A percentile compares a stretch with the other conserved stretches of the same genome.
Conservation (phyloP, 2,329 filamentous ascomycete species). For the Trichocomaceae sp. region DNA sequence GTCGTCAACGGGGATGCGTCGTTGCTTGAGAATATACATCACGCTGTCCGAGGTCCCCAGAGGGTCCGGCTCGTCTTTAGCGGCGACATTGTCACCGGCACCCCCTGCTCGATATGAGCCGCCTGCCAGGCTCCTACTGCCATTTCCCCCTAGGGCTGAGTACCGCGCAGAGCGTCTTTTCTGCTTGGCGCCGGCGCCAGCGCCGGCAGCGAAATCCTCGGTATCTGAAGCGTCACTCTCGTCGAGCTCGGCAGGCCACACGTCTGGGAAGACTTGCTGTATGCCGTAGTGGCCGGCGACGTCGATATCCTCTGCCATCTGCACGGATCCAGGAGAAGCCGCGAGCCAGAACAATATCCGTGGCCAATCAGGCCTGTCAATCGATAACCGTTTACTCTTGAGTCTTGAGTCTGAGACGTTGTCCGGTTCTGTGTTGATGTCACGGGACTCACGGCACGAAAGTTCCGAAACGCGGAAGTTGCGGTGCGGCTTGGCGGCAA, state of each 20-base stretch:
- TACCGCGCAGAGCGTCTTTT: constrained; percentile 63
- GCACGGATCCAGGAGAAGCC: constrained; percentile 3
- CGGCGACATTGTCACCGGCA: constrained; percentile 69
- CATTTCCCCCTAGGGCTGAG: constrained; percentile 71
- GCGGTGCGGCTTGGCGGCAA: constrained; percentile 9
- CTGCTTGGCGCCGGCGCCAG: constrained; percentile 19
- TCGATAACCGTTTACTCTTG: no score
- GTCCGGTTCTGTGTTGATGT: constrained; percentile 4
- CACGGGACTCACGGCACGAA: constrained; percentile 5
- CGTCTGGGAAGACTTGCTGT: constrained; percentile 65
- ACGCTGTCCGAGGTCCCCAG: constrained; percentile 85
- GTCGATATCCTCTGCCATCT: constrained; percentile 62
- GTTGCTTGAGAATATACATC: constrained; percentile 66
- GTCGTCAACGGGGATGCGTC: constrained; percentile 76
- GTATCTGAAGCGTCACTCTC: constrained; percentile 62
- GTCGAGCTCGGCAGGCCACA: constrained; percentile 82
- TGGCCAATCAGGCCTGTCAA: no score
- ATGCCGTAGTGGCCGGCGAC: constrained; percentile 89
- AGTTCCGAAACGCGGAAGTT: constrained; percentile 17
- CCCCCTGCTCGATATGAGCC: constrained; percentile 59
- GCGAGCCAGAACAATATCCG: neutral
- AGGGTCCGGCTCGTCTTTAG: constrained; percentile 88
- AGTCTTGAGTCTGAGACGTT: no score
- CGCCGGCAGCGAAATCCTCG: constrained; percentile 28
- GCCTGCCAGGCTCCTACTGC: constrained; percentile 61